phyloP scores from a whole-genome alignment of 2,329 filamentous ascomycete genomes.

The Zasmidium citrigriseum region DNA sequence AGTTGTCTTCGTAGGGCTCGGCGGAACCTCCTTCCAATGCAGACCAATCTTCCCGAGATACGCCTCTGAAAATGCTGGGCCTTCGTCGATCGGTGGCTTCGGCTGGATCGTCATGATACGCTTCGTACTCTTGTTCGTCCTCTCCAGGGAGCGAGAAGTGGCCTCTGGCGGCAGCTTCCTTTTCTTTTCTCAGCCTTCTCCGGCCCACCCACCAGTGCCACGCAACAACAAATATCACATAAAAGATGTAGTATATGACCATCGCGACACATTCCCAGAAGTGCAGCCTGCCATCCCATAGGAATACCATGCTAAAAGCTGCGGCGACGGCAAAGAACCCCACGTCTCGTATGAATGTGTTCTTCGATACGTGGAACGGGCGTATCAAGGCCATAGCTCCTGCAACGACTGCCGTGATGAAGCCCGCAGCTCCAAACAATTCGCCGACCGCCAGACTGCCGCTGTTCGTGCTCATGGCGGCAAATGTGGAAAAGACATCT shows the following conservation, averaged over 20 bases:
- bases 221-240: conserved; percentile 81
- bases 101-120: conserved; percentile 54
- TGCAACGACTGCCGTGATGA: conserved; percentile 94
- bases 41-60: conserved; percentile 65
- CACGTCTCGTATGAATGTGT: conserved; percentile 88
- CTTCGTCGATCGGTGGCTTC: conserved; percentile 46
- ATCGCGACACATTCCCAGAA: conserved; percentile 89
- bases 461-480: conserved; percentile 94
- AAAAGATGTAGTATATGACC: conserved; percentile 89
- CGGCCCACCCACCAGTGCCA: conserved; percentile 87
- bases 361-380: conserved; percentile 86
- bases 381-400: conserved; percentile 97
- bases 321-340: conserved; percentile 88
- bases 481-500: conserved; percentile 98
- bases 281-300: conserved; percentile 79
- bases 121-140: conserved; percentile 54
- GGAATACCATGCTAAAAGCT: conserved; percentile 80
- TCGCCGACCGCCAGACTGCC: conserved; percentile 96
- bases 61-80: conserved; percentile 42
- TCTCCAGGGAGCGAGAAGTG: conserved; percentile 67
- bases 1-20: conserved; percentile 50
- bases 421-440: conserved; percentile 89
- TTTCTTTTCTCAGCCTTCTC: conserved; percentile 61
- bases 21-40: conserved; percentile 56
- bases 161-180: conserved; percentile 71